Conservation (phyloP, 2,329 filamentous ascomycete species). For the Claviceps paspali region DNA sequence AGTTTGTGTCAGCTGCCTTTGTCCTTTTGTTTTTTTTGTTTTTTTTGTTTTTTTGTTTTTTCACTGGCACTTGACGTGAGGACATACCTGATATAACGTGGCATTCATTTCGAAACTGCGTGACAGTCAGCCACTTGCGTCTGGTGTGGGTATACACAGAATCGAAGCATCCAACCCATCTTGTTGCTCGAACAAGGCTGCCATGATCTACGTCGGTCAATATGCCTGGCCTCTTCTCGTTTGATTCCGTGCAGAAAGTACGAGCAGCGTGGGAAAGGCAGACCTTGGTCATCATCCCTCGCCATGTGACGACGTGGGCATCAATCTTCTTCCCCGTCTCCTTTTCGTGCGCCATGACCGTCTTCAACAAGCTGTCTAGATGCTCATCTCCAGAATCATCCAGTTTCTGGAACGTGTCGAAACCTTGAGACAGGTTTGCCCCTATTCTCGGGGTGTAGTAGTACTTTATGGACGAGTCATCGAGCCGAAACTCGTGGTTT, state of each 20-base stretch:
- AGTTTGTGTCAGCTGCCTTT: conserved; percentile 6
- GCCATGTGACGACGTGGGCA: conserved; percentile 77
- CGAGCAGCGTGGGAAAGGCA: conserved; percentile 5
- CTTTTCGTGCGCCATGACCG: conserved; percentile 60
- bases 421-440: conserved; percentile 64
- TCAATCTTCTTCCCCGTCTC: conserved; percentile 51
- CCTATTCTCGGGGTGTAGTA: conserved; percentile 67
- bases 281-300: conserved; percentile 98
- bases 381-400: conserved; percentile 79
- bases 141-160: too few relatives aligned
- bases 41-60: not conserved
- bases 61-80: conserved; percentile 6
- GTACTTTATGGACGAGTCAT: conserved; percentile 68
- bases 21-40: not conserved
- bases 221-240: too few relatives aligned
- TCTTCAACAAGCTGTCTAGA: conserved; percentile 65
- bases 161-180: conserved; percentile 46
- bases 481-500: conserved; percentile 58
- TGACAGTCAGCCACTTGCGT: not conserved
- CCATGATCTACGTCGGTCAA: conserved; percentile 52
- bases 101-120: conserved; percentile 79
- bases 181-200: conserved; percentile 63
- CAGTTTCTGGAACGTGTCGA: conserved; percentile 66
- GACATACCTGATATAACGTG: conserved; percentile 68
- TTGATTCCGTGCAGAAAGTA: too few relatives aligned